These are phyloP conservation scores for Arctium lappa DNA, from an alignment of 129 eudicot genomes.

Conservation along the genomic window DNA sequence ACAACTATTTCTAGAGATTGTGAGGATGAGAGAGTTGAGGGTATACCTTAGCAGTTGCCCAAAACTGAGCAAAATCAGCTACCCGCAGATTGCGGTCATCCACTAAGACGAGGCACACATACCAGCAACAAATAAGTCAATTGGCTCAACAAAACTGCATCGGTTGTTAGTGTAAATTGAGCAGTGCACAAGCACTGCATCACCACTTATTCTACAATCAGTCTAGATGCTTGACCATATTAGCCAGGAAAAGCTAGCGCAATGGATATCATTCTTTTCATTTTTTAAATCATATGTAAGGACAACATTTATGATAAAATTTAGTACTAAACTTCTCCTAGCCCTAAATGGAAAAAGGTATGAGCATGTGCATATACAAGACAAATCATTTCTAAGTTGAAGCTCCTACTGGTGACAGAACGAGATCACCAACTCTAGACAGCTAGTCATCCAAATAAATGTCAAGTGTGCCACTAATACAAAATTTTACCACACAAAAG, in stretches of 20 bases:
- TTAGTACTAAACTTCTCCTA: slow-evolving; percentile 8
- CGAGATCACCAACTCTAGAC: slow-evolving; percentile 14
- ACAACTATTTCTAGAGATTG: slow-evolving; percentile 38
- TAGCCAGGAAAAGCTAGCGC: slow-evolving; percentile 18
- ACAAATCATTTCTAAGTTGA: slow-evolving; percentile 2
- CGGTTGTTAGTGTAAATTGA: slow-evolving; percentile 67
- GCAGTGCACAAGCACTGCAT: slow-evolving; percentile 68
- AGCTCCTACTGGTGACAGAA: background rate
- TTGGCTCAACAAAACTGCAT: slow-evolving; percentile 91
- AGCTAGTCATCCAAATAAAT: slow-evolving; percentile 13
- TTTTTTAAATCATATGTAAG: slow-evolving; percentile 24
- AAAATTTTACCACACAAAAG: slow-evolving; percentile 8
- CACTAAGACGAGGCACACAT: slow-evolving; percentile 95
- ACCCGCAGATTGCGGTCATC: slow-evolving; percentile 99
- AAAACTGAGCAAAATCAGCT: slow-evolving; percentile 99
- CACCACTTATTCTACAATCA: slow-evolving; percentile 59
- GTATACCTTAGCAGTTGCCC: slow-evolving; percentile 99
- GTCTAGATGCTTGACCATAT: slow-evolving; percentile 15
- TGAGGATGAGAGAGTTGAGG: slow-evolving; percentile 53
- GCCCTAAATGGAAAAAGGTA: slow-evolving; percentile 6
- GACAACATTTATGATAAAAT: background rate
- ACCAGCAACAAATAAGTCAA: slow-evolving; percentile 97
- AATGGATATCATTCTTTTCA: slow-evolving; percentile 17
- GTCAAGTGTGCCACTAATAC: background rate
- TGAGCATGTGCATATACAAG: background rate